A percentile compares a stretch with the other conserved stretches of the same genome.
phyloP scores from a whole-genome alignment of 1,284 basidiomycete genomes.

The Naganishia albida region DNA sequence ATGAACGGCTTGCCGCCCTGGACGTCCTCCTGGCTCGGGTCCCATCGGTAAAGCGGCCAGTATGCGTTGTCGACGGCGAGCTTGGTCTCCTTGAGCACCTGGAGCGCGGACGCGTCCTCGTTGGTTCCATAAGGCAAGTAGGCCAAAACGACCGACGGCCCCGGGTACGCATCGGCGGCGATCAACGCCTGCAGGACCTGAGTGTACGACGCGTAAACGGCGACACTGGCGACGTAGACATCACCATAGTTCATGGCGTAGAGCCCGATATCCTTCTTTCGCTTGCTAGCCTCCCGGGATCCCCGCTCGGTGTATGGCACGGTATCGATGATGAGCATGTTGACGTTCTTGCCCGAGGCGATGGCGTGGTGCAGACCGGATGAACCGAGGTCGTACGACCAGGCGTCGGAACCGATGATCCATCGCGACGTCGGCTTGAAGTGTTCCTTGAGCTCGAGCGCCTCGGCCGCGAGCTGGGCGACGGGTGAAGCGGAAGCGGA shows the following conservation, averaged over 20 bases:
- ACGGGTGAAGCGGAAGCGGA: slow-evolving; percentile 53
- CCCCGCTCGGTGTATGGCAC: slow-evolving; percentile 79
- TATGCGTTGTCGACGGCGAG: slow-evolving; percentile 93
- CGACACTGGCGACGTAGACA: slow-evolving; percentile 92
- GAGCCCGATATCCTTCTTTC: slow-evolving; percentile 89
- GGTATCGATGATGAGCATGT: slow-evolving; percentile 94
- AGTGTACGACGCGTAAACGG: slow-evolving; percentile 92
- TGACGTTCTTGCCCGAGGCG: slow-evolving; percentile 85
- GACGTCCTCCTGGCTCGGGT: slow-evolving; percentile 74
- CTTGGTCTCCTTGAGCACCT: slow-evolving; percentile 95
- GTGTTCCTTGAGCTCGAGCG: slow-evolving; percentile 64
- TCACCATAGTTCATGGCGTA: slow-evolving; percentile 99
- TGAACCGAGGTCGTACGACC: slow-evolving; percentile 96
- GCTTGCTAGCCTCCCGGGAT: slow-evolving; percentile 66
- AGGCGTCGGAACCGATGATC: slow-evolving; percentile 97
- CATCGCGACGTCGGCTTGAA: slow-evolving; percentile 74
- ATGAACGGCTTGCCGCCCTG: slow-evolving; percentile 80
- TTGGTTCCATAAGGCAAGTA: slow-evolving; percentile 82
- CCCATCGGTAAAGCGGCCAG: slow-evolving; percentile 99
- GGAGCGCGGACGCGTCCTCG: slow-evolving; percentile 72
- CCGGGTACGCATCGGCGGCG: slow-evolving; percentile 87
- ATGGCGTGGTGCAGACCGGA: slow-evolving; percentile 94
- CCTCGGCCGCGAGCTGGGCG: slow-evolving; percentile 55
- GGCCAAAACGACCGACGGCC: slow-evolving; percentile 89
- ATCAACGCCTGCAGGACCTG: slow-evolving; percentile 90